These are phyloP conservation scores for Voacanga thouarsii DNA, from an alignment of 257 asterid genomes.

Conservation along the genomic window DNA sequence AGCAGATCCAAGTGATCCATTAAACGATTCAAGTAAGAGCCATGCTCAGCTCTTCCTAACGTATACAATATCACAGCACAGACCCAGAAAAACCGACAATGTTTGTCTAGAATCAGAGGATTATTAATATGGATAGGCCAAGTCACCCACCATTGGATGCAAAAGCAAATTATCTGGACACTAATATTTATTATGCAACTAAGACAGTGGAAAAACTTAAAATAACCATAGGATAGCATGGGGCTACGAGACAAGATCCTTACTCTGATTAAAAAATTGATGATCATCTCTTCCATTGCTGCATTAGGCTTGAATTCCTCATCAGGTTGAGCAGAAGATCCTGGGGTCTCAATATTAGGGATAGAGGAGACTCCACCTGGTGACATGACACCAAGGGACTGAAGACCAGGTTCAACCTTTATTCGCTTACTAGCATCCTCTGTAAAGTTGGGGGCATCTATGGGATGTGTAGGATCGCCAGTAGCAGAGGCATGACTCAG, in stretches of 20 bases:
- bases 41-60: background rate
- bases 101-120: background rate
- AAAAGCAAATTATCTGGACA: background rate
- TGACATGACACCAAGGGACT: conserved; percentile 89
- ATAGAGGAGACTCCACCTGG: conserved; percentile 94
- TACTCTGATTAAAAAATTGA: conserved; percentile 96
- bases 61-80: background rate
- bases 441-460: conserved; percentile 76
- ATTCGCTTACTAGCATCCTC: conserved; percentile 90
- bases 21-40: background rate
- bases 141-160: background rate
- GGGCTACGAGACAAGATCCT: conserved; percentile 12
- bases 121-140: background rate
- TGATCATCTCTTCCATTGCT: conserved; percentile 99
- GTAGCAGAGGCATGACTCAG: conserved; percentile 46
- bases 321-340: conserved; percentile 93
- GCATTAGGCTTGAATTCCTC: conserved; percentile 99
- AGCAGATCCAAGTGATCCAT: background rate
- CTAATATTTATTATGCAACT: background rate
- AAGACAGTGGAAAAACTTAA: background rate
- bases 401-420: conserved; percentile 98
- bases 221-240: too few species aligned
- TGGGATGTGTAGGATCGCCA: conserved; percentile 62
- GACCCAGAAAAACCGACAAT: background rate
- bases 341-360: conserved; percentile 90